Percentiles rank a stretch among this genome's conserved stretches.
phyloP scores from a whole-genome alignment of 305 asterid species.

The Fraxinus sp. region DNA sequence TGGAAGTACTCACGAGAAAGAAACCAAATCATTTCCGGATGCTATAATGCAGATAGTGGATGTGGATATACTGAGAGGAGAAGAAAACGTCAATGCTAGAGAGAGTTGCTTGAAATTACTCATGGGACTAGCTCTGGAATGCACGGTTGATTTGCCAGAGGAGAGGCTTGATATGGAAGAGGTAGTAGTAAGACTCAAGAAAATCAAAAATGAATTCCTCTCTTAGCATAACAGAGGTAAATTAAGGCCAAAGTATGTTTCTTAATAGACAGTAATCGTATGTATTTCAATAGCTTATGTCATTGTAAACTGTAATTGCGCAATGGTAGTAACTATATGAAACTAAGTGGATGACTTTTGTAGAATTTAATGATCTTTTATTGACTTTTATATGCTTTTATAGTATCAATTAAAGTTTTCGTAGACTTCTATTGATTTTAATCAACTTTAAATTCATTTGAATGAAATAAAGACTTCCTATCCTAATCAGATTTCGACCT shows the following conservation, averaged over 20 bases:
- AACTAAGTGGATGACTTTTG: no score
- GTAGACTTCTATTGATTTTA: no score
- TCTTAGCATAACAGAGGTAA: not conserved
- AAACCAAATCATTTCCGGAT: not conserved
- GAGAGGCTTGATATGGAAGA: constrained; percentile 22
- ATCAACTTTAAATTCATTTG: no score
- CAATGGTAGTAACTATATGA: no score
- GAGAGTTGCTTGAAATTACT: not conserved
- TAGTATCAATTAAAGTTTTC: no score
- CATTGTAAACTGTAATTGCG: not conserved
- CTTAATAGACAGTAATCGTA: not conserved
- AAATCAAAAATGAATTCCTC: constrained; percentile 12
- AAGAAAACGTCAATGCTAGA: not conserved
- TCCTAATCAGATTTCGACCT: no score
- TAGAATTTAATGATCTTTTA: no score
- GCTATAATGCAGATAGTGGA: no score
- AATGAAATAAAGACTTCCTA: no score
- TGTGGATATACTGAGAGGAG: not conserved
- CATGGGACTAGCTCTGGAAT: constrained; percentile 25
- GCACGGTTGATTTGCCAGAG: constrained; percentile 12
- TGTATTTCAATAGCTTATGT: not conserved
- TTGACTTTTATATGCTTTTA: no score
- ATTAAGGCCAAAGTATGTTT: not conserved
- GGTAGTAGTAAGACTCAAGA: constrained; percentile 10
- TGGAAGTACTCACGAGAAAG: no score